A percentile compares a stretch with the other conserved stretches of the same genome.
These are phyloP conservation scores for Salix arbutifolia DNA, from an alignment of 345 rosid species.

Conservation along the genomic window DNA sequence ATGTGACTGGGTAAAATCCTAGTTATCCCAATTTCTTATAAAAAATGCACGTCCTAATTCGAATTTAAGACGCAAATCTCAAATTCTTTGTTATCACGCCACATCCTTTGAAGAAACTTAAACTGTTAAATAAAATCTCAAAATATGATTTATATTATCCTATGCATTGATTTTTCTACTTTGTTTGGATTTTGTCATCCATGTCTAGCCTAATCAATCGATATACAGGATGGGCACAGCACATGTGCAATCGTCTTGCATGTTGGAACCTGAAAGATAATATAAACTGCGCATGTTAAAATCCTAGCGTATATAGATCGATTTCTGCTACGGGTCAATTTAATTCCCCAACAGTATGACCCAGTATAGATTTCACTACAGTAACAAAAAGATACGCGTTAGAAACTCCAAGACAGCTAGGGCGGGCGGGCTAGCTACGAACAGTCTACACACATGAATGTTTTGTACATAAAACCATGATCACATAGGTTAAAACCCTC, in stretches of 20 bases:
- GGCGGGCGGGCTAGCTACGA: neutral
- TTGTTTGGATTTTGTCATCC: neutral
- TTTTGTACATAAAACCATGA: conserved; percentile 7
- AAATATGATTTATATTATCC: too few relatives aligned
- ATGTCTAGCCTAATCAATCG: neutral
- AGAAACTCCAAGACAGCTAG: neutral
- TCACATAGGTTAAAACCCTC: conserved; percentile 15
- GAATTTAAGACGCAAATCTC: too few relatives aligned
- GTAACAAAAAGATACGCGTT: too few relatives aligned
- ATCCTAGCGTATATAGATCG: neutral
- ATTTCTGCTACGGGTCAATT: neutral
- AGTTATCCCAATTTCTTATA: too few relatives aligned
- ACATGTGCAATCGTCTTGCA: too few relatives aligned
- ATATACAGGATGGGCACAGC: too few relatives aligned
- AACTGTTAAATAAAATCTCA: too few relatives aligned
- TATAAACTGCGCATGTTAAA: neutral
- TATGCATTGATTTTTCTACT: neutral
- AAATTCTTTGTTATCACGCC: too few relatives aligned
- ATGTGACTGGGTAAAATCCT: too few relatives aligned
- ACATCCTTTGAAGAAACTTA: accelerated
- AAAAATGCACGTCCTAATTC: accelerated
- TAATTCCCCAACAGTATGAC: neutral
- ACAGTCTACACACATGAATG: conserved; percentile 5
- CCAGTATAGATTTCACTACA: neutral
- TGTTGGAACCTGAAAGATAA: neutral